Conservation (phyloP, 768 basidiomycete genomes). For the Tricholomella constricta region DNA sequence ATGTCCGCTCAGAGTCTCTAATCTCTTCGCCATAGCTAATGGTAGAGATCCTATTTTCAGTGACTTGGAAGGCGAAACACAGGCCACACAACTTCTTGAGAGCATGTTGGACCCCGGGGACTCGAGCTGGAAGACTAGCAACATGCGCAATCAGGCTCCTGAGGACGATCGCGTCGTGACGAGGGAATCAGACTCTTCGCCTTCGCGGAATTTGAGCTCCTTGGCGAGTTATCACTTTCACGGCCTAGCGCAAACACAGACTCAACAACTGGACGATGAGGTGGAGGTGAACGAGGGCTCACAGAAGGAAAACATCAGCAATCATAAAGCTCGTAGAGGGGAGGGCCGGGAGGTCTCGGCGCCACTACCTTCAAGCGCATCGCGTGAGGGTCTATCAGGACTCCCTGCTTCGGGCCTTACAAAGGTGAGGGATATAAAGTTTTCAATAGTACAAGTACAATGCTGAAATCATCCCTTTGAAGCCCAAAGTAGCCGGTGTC, state of each 20-base stretch:
- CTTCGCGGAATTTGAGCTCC: slow-evolving; percentile 34
- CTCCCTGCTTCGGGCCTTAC: slow-evolving; percentile 21
- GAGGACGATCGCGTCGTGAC: slow-evolving; percentile 25
- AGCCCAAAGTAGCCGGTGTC: slow-evolving; percentile 26
- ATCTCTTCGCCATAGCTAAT: slow-evolving; percentile 2
- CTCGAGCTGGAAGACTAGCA: slow-evolving; percentile 17
- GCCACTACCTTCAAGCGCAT: slow-evolving; percentile 19
- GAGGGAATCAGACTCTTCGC: slow-evolving; percentile 43
- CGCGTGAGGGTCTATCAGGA: slow-evolving; percentile 26
- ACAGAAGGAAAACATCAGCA: slow-evolving; percentile 54
- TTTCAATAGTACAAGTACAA: slow-evolving; percentile 19
- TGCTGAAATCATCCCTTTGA: slow-evolving; percentile 14
- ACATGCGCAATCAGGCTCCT: slow-evolving; percentile 15
- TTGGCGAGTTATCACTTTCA: slow-evolving; percentile 57
- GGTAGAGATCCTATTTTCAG: slow-evolving; percentile 27
- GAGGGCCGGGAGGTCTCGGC: neutral
- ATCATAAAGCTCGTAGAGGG: slow-evolving; percentile 6
- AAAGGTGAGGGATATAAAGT: slow-evolving; percentile 22
- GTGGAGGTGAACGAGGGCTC: slow-evolving; percentile 41
- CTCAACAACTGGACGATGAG: slow-evolving; percentile 38
- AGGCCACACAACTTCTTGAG: slow-evolving; percentile 55
- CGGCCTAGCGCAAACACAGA: slow-evolving; percentile 61
- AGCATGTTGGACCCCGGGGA: slow-evolving; percentile 39
- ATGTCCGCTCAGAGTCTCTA: slow-evolving; percentile 21
- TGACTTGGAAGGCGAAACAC: slow-evolving; percentile 46